phyloP scores from a whole-genome alignment of 148 eudicot genomes.

The Hydrangea macrophylla region DNA sequence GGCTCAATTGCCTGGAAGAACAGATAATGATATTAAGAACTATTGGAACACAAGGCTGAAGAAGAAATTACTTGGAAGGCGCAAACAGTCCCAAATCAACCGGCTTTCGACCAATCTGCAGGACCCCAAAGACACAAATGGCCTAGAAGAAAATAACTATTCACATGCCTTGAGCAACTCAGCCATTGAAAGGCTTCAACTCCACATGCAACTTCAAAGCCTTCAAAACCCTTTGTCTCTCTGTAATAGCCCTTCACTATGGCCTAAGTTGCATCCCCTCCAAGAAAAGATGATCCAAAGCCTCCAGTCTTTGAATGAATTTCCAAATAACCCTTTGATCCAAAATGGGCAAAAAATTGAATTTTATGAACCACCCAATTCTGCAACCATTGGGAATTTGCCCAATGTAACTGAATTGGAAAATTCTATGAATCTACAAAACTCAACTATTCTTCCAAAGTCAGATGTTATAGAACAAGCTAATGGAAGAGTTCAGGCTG shows the following conservation, averaged over 20 bases:
- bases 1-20: conserved; percentile 93
- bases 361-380: no score
- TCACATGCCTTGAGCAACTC: conserved; percentile 60
- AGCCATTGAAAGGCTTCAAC: conserved; percentile 91
- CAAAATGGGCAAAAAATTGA: no score
- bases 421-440: conserved; percentile 10
- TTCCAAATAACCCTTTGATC: no score
- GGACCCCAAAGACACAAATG: conserved; percentile 26
- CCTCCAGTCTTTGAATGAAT: no score
- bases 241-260: conserved; percentile 54
- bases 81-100: conserved; percentile 37
- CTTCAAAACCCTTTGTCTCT: conserved; percentile 54
- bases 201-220: conserved; percentile 81
- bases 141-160: conserved; percentile 25
- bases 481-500: conserved; percentile 14
- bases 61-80: conserved; percentile 72
- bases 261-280: conserved; percentile 76
- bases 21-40: conserved; percentile 91
- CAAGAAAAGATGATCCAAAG: conserved; percentile 66
- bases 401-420: conserved; percentile 11
- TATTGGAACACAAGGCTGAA: conserved; percentile 79
- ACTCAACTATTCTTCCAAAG: conserved; percentile 10
- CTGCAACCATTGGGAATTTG: conserved; percentile 6
- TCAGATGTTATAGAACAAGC: conserved; percentile 10
- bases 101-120: no score